Base-by-base conservation (phyloP, 2,329 filamentous ascomycete genomes). In the Scopulariopsis brevicaulis region DNA sequence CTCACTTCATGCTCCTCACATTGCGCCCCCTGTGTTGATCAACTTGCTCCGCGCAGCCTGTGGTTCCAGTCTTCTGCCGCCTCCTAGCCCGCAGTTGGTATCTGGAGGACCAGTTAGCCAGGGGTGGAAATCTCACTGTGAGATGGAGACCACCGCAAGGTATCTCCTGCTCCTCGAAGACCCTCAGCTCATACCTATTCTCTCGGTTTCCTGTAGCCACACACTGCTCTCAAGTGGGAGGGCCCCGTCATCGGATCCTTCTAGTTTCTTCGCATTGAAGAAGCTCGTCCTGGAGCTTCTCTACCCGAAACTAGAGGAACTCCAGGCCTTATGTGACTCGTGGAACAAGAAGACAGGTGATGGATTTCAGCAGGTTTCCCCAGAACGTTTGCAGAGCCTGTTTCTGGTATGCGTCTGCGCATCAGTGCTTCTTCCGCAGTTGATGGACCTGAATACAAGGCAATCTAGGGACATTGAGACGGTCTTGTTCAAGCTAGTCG, bases 11-110 rank as follows among this genome's bases (percentile, higher is more conserved):
- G 81, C 84, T 2, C 70, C 75, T 12, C 86, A 88, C 68, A 80
- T 84, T 46, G 79, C 80, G 18, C 83, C 88, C 4, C 66, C 79
- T 35, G 83, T 91, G 62, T 69, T 96, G 24, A 71, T 88, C 43
- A 83, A 83, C 62, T 71, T 96, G 4, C 68, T 96, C n/a, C 75
- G 83, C 60, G 78, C 80, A 18, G 90, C 88, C 64, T 84, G 87
- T 43, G 88, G 89, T 11, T 64, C 70, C 35, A 64, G 69, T 4
- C 63, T 66, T 6, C 60, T 78, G 20, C 58, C 64, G 4, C 64
- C 71, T 53, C 60, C 64, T 10, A 60, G 60, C 1, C 65, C 68
- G 2, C 67, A 71, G 15, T 66, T 71, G 34, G 66, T 72, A 2
- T 75, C 77, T n/a, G 76, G 77, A 7, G 77, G 78, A 0, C 63